Percentiles rank a stretch among this genome's conserved stretches.
phyloP scores from a whole-genome alignment of 23 red algal genomes.

The Gracilaria domingensis region DNA sequence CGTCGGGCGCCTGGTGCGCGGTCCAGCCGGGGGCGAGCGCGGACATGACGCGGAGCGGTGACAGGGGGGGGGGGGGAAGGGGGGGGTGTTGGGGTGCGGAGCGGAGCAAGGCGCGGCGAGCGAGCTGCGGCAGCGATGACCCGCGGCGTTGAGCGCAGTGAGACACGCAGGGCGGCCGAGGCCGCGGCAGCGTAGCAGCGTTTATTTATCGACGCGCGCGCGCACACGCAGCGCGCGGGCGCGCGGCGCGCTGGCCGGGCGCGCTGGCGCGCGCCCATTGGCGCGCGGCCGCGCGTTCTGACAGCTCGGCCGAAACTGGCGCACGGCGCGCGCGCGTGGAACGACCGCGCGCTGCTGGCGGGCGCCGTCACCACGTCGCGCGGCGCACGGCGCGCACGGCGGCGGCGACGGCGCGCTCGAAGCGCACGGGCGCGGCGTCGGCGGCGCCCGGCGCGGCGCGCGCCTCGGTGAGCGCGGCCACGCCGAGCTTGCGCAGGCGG shows the following conservation, averaged over 20 bases:
- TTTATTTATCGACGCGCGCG: background rate
- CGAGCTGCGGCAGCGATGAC: no score
- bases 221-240: background rate
- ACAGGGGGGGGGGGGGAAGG: background rate
- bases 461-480: slow-evolving; percentile 12
- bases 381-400: slow-evolving; percentile 1
- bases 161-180: no score
- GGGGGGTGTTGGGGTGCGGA: no score
- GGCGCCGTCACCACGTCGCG: no score
- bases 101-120: no score
- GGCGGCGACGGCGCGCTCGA: background rate
- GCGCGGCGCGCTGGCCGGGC: background rate
- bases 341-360: background rate
- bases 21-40: slow-evolving; percentile 59
- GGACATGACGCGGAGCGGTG: background rate
- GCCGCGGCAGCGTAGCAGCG: no score
- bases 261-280: background rate
- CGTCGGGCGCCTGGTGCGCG: slow-evolving; percentile 62
- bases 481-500: slow-evolving; percentile 20
- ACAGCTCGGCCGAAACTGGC: slow-evolving; percentile 12
- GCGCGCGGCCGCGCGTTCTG: background rate
- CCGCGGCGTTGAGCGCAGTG: no score
- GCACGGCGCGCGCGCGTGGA: background rate
- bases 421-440: background rate
- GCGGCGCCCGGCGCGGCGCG: background rate